These are phyloP conservation scores for Fusarium sp. DNA, from an alignment of 2,329 filamentous ascomycete genomes.

Conservation along the genomic window DNA sequence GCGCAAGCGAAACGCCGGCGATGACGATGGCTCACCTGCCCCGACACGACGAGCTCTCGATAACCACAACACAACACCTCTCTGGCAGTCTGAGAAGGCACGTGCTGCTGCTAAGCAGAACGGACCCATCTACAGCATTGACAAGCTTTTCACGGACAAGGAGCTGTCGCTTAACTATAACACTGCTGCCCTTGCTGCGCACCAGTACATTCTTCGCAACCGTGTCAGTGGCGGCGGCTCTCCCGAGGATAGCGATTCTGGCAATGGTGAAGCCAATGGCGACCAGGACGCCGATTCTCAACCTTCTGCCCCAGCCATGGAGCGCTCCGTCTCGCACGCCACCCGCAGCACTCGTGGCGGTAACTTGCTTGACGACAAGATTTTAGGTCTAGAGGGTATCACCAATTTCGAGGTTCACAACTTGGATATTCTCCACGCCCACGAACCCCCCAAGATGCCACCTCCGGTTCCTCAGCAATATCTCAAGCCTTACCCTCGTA, in stretches of 20 bases:
- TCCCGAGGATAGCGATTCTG: constrained; percentile 65
- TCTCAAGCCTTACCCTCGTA: constrained; percentile 67
- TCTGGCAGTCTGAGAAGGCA: constrained; percentile 72
- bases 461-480: constrained; percentile 68
- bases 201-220: constrained; percentile 71
- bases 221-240: constrained; percentile 64
- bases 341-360: constrained; percentile 70
- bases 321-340: constrained; percentile 72
- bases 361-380: constrained; percentile 68
- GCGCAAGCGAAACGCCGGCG: constrained; percentile 69
- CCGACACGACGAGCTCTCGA: constrained; percentile 68
- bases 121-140: constrained; percentile 72
- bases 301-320: constrained; percentile 67
- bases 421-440: constrained; percentile 65
- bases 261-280: constrained; percentile 63
- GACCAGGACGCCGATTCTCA: constrained; percentile 61
- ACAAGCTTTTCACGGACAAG: constrained; percentile 78
- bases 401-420: constrained; percentile 69
- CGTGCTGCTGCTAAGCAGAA: constrained; percentile 65
- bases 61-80: constrained; percentile 66
- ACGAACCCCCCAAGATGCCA: constrained; percentile 69
- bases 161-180: constrained; percentile 76
- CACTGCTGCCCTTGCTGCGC: constrained; percentile 69
- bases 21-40: constrained; percentile 73
- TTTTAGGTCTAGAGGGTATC: constrained; percentile 70